Evolutionary conservation across 2,329 filamentous ascomycete species (phyloP).

Genomic region (Neofusicoccum umdonicola): DNA sequence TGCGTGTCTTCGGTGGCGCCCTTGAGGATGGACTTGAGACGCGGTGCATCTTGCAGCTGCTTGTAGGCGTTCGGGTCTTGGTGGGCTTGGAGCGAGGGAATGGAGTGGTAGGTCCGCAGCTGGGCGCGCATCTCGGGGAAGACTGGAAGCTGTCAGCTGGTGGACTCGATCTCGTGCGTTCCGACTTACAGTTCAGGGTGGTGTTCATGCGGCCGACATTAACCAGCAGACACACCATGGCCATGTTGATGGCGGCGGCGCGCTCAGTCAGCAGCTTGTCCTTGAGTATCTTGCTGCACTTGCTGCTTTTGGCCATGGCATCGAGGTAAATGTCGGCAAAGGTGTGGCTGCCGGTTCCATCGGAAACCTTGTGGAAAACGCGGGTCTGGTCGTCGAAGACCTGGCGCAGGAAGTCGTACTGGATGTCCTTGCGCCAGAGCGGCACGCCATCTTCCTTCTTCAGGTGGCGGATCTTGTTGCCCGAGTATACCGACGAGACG

Average conservation of each 20-base stretch:
- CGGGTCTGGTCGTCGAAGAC: conserved; percentile 73
- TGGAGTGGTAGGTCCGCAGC: conserved; percentile 94
- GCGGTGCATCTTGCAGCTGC: conserved; percentile 91
- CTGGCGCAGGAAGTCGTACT: conserved; percentile 78
- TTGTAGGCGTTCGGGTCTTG: conserved; percentile 97
- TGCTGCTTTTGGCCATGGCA: conserved; percentile 97
- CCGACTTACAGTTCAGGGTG: conserved; percentile 80
- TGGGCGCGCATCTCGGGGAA: conserved; percentile 99
- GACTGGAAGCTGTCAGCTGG: conserved; percentile 56
- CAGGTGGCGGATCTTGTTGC: conserved; percentile 76
- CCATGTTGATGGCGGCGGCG: conserved; percentile 93
- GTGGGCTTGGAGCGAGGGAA: conserved; percentile 90
- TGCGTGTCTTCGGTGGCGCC: conserved; percentile 88
- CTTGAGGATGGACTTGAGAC: conserved; percentile 95
- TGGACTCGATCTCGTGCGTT: neutral
- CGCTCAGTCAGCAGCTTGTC: conserved; percentile 93
- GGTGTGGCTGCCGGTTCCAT: conserved; percentile 67
- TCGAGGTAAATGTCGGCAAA: conserved; percentile 98
- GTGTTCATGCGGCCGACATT: conserved; percentile 99
- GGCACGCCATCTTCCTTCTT: conserved; percentile 89
- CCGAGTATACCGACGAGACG: conserved; percentile 65
- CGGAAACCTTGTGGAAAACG: conserved; percentile 91
- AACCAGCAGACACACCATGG: conserved; percentile 96
- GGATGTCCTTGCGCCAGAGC: conserved; percentile 82
- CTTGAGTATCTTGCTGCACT: conserved; percentile 96